phyloP scores from a whole-genome alignment of 768 basidiomycete species.

The Sutorius australiensis region DNA sequence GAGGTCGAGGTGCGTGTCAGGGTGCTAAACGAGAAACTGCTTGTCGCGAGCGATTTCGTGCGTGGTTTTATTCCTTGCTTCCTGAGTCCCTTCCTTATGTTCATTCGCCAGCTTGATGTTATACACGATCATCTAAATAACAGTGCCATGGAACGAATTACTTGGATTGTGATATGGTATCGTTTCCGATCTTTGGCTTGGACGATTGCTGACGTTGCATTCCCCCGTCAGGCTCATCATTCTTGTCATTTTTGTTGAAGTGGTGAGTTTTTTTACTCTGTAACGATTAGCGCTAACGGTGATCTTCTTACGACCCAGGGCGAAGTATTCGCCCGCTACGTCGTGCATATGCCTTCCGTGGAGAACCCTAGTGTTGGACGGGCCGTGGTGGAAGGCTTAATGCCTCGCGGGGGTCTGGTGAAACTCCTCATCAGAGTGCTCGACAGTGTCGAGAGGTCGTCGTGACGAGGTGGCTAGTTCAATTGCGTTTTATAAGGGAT shows the following conservation, averaged over 20 bases:
- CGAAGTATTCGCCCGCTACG: conserved; percentile 74
- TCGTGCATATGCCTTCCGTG: conserved; percentile 49
- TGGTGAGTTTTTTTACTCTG: conserved; percentile 42
- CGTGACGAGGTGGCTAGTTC: neutral
- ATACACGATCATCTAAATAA: conserved; percentile 94
- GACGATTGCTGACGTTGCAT: conserved; percentile 27
- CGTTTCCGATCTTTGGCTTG: conserved; percentile 41
- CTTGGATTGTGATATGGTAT: conserved; percentile 71
- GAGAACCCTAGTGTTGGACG: neutral
- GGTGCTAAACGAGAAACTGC: conserved; percentile 83
- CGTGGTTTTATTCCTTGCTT: conserved; percentile 28
- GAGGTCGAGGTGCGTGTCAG: conserved; percentile 83
- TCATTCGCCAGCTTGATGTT: conserved; percentile 64
- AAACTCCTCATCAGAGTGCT: conserved; percentile 17
- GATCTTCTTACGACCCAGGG: conserved; percentile 41
- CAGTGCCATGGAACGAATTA: conserved; percentile 86
- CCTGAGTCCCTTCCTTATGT: neutral
- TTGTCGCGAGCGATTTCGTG: conserved; percentile 85
- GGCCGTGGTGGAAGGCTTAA: conserved; percentile 9
- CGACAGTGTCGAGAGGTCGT: conserved; percentile 12
- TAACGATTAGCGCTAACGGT: neutral
- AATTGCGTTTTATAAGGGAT: neutral
- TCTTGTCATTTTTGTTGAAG: conserved; percentile 83
- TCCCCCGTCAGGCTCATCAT: conserved; percentile 70
- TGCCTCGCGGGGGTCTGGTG: conserved; percentile 26